Conservation (phyloP, 2,329 filamentous ascomycete genomes). For the Trichoderma breve region DNA sequence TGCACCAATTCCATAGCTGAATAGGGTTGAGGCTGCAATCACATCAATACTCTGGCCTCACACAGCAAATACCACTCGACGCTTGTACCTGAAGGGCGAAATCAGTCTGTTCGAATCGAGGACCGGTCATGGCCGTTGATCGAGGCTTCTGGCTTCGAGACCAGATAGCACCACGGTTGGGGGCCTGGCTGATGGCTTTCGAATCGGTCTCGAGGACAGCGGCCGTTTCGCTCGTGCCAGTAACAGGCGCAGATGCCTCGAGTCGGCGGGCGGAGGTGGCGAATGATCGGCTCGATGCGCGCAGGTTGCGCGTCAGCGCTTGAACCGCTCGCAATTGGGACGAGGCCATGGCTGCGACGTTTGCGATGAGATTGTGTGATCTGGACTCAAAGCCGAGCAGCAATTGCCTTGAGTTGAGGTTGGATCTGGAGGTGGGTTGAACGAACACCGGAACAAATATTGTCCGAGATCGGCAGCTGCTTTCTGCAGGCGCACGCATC, state of each 20-base stretch:
- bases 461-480: neutral
- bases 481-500: neutral
- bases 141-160: slow-evolving; percentile 81
- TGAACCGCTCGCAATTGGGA: slow-evolving; percentile 47
- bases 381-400: slow-evolving; percentile 10
- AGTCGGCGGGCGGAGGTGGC: slow-evolving; percentile 47
- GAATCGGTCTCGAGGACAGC: slow-evolving; percentile 43
- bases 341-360: slow-evolving; percentile 39
- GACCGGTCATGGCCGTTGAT: slow-evolving; percentile 83
- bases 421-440: slow-evolving; percentile 2
- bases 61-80: neutral
- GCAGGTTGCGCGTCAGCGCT: slow-evolving; percentile 44
- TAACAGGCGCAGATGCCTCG: slow-evolving; percentile 43
- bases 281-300: slow-evolving; percentile 48
- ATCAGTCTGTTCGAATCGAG: slow-evolving; percentile 95
- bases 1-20: slow-evolving; percentile 96
- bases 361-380: slow-evolving; percentile 15
- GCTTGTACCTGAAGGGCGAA: slow-evolving; percentile 77
- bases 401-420: neutral
- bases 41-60: neutral
- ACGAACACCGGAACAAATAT: slow-evolving; percentile 14
- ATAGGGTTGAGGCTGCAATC: slow-evolving; percentile 72
- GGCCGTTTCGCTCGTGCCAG: slow-evolving; percentile 39
- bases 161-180: slow-evolving; percentile 81
- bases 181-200: slow-evolving; percentile 69